A percentile compares a stretch with the other conserved stretches of the same genome.
phyloP scores from a whole-genome alignment of 257 asterid species.

The Mitragyna speciosa region DNA sequence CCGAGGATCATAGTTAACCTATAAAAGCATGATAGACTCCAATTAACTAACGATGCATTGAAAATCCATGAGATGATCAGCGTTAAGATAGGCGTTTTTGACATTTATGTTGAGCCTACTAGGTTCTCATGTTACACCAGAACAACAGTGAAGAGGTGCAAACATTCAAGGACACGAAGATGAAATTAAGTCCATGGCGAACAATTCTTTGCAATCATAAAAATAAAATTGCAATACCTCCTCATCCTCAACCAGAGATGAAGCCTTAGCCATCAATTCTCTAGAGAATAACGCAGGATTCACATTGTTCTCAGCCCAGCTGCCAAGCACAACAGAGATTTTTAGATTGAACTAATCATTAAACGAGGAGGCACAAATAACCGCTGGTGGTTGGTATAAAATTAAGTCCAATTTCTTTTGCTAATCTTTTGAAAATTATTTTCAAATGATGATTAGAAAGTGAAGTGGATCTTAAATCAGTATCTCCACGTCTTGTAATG shows the following conservation, averaged over 20 bases:
- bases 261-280: constrained; percentile 59
- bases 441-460: no score
- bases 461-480: no score
- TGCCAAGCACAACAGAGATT: constrained; percentile 27
- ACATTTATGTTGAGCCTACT: background rate
- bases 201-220: background rate
- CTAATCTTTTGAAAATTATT: no score
- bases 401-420: no score
- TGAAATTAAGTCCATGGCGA: background rate
- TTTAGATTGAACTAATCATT: background rate
- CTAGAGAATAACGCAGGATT: constrained; percentile 82
- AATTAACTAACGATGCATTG: background rate
- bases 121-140: background rate
- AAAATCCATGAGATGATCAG: background rate
- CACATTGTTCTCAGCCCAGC: constrained; percentile 84
- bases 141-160: background rate
- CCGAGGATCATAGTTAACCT: constrained; percentile 72
- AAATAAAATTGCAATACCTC: constrained; percentile 50
- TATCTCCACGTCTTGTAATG: no score
- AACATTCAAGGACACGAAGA: background rate
- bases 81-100: no score
- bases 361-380: no score
- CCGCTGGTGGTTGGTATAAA: no score
- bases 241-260: constrained; percentile 52
- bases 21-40: constrained; percentile 22